Percentiles rank a stretch among this genome's conserved stretches.
Evolutionary conservation across 2,329 filamentous ascomycete species (phyloP).

Genomic region (Aspergillus costaricaensis): DNA sequence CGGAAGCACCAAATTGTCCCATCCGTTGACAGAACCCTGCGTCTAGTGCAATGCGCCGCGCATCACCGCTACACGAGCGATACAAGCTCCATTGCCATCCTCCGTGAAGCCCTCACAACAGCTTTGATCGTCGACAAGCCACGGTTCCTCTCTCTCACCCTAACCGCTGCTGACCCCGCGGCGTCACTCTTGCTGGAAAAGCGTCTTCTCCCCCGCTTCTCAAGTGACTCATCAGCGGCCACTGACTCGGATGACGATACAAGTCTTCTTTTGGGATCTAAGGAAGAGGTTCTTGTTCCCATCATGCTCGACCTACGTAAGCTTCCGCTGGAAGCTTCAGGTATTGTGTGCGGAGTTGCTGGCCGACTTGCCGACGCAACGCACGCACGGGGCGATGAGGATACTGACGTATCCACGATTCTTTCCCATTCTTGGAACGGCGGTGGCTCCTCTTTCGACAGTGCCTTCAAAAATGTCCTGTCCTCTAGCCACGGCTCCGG

Average conservation of each 20-base stretch:
- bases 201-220: conserved; percentile 63
- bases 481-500: conserved; percentile 20
- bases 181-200: conserved; percentile 50
- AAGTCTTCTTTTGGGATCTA: conserved; percentile 74
- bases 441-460: conserved; percentile 17
- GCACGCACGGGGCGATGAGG: conserved; percentile 45
- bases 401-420: conserved; percentile 23
- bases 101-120: conserved; percentile 42
- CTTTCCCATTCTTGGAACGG: conserved; percentile 21
- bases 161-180: conserved; percentile 47
- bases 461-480: conserved; percentile 14
- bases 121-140: conserved; percentile 44
- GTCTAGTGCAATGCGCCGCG: conserved; percentile 81
- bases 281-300: conserved; percentile 69
- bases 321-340: conserved; percentile 83
- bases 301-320: conserved; percentile 84
- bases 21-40: conserved; percentile 66
- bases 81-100: conserved; percentile 40
- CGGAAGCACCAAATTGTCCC: conserved; percentile 74
- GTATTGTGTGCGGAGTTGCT: conserved; percentile 92
- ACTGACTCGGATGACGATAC: conserved; percentile 49
- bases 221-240: conserved; percentile 56
- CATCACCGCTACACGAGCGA: conserved; percentile 48
- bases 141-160: conserved; percentile 52
- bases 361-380: conserved; percentile 77